Evolutionary conservation across 768 basidiomycete genomes (phyloP).

Genomic region (Amanita pseudoporphyria): DNA sequence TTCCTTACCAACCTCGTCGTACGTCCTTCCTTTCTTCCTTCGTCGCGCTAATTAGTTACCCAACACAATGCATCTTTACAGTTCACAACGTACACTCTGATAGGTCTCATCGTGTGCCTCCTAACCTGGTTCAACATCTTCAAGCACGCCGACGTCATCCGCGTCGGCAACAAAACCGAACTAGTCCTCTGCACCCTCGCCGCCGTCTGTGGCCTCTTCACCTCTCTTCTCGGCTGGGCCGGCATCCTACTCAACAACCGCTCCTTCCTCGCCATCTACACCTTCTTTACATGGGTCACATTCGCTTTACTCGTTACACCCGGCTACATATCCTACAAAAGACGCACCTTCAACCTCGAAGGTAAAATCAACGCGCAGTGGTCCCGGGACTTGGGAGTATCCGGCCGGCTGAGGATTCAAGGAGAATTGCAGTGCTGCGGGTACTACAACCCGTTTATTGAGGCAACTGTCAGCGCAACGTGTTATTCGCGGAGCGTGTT

Average conservation of each 20-base stretch:
- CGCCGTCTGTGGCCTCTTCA: slow-evolving; percentile 47
- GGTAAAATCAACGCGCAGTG: slow-evolving; percentile 75
- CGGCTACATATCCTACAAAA: slow-evolving; percentile 73
- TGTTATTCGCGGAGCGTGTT: slow-evolving; percentile 67
- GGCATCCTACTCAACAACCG: slow-evolving; percentile 82
- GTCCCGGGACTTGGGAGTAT: slow-evolving; percentile 50
- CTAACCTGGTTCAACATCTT: slow-evolving; percentile 75
- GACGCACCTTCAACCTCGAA: slow-evolving; percentile 67
- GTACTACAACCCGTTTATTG: slow-evolving; percentile 71
- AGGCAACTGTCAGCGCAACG: slow-evolving; percentile 64
- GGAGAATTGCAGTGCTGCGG: slow-evolving; percentile 73
- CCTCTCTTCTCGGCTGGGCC: slow-evolving; percentile 66
- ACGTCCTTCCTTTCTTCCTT: slow-evolving; percentile 9
- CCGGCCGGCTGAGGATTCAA: slow-evolving; percentile 60
- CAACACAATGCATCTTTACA: slow-evolving; percentile 6
- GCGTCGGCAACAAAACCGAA: slow-evolving; percentile 58
- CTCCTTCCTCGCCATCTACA: slow-evolving; percentile 68
- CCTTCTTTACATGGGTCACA: slow-evolving; percentile 68
- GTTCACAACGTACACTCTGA: slow-evolving; percentile 51
- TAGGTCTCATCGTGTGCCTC: slow-evolving; percentile 54
- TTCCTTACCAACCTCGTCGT: slow-evolving; percentile 50
- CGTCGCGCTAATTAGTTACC: neutral
- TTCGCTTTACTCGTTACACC: slow-evolving; percentile 65
- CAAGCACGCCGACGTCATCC: slow-evolving; percentile 58
- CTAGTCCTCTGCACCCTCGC: slow-evolving; percentile 66